These are phyloP conservation scores for Curvularia verruculosa DNA, from an alignment of 2,329 filamentous ascomycete genomes.

Conservation along the genomic window DNA sequence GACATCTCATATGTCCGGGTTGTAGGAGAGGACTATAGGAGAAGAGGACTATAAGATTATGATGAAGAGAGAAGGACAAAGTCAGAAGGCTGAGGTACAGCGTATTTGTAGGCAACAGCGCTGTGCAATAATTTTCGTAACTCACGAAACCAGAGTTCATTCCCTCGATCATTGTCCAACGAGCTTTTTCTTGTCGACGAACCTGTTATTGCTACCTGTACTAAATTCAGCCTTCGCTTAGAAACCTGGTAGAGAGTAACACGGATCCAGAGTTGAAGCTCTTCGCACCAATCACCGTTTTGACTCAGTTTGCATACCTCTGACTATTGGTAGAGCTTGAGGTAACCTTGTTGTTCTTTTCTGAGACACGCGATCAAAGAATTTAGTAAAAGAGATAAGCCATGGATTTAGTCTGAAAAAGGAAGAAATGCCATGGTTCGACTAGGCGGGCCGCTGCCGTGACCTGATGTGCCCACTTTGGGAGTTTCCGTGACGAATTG, in stretches of 20 bases:
- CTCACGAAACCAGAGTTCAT: background rate
- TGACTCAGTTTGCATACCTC: background rate
- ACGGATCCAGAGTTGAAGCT: background rate
- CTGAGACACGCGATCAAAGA: background rate
- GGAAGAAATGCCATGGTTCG: background rate
- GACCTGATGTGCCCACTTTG: background rate
- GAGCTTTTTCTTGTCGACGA: background rate
- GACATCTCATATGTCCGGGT: background rate
- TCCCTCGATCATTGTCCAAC: background rate
- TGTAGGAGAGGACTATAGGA: background rate
- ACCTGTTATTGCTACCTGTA: background rate
- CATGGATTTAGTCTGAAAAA: background rate
- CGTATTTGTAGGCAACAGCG: background rate
- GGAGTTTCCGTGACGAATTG: background rate
- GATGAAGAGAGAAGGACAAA: background rate
- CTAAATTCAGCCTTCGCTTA: background rate
- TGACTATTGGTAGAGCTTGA: background rate
- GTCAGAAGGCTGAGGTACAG: background rate
- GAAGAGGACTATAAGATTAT: background rate
- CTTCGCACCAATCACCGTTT: background rate
- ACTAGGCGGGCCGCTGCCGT: background rate
- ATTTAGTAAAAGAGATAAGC: background rate
- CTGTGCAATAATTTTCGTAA: background rate
- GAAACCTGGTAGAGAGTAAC: background rate
- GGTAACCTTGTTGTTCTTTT: background rate